A percentile compares a stretch with the other conserved stretches of the same genome.
Conservation (phyloP, 148 eudicot genomes). For the Vaccinium corymbosum region DNA sequence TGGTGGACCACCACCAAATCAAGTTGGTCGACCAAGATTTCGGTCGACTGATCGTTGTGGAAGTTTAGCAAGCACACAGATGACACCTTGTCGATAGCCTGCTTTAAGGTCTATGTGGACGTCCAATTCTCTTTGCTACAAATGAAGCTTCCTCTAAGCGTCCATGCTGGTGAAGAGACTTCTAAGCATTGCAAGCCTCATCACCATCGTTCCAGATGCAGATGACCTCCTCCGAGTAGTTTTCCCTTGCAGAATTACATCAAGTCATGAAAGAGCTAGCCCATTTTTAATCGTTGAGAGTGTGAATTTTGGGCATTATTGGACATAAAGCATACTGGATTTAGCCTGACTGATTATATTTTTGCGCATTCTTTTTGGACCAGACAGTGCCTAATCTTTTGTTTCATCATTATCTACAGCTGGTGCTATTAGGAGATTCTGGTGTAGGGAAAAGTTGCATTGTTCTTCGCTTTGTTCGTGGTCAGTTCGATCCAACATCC, state of each 20-base stretch:
- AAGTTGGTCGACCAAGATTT: neutral
- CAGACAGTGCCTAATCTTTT: neutral
- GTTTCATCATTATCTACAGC: slow-evolving; percentile 33
- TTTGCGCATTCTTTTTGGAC: neutral
- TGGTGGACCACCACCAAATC: neutral
- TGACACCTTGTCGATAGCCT: neutral
- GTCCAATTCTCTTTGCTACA: neutral
- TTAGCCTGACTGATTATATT: neutral
- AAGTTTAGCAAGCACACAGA: neutral
- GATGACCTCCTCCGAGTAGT: neutral
- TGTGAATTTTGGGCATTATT: neutral
- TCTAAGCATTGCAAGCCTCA: neutral
- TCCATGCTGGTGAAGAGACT: neutral
- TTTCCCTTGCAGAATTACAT: neutral
- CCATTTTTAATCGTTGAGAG: neutral
- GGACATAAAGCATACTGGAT: neutral
- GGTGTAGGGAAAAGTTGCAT: slow-evolving; percentile 86
- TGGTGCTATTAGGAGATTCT: slow-evolving; percentile 70
- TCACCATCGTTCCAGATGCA: neutral
- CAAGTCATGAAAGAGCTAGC: neutral
- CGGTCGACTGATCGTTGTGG: neutral
- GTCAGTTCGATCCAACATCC: slow-evolving; percentile 95
- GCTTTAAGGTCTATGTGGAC: neutral
- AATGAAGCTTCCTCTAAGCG: neutral
- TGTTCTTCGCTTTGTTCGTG: slow-evolving; percentile 85